A percentile compares a stretch with the other conserved stretches of the same genome.
phyloP scores from a whole-genome alignment of 176 grass and related monocot genomes.

The Stipa capillata region DNA sequence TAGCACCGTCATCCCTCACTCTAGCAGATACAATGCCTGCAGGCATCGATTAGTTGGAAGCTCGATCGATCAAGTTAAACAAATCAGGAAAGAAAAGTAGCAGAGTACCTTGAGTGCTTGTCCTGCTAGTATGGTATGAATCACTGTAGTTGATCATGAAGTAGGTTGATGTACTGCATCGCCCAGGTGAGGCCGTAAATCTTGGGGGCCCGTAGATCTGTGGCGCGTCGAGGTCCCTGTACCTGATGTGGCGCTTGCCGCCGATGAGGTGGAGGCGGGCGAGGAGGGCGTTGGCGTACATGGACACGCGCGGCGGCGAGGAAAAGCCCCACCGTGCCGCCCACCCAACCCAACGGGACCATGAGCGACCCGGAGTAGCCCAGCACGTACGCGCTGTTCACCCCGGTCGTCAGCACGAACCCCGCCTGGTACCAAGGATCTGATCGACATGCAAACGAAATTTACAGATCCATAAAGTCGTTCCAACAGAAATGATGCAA shows the following conservation, averaged over 20 bases:
- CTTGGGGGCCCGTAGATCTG: constrained; percentile 58
- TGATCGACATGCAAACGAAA: not conserved
- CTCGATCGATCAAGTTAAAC: not conserved
- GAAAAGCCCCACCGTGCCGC: constrained; percentile 43
- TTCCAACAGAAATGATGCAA: not conserved
- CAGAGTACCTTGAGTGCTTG: constrained; percentile 72
- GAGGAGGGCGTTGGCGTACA: constrained; percentile 63
- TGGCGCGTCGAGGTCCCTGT: constrained; percentile 68
- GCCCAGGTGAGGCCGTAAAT: constrained; percentile 57
- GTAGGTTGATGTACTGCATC: constrained; percentile 67
- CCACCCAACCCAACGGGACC: constrained; percentile 59
- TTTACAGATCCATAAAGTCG: not conserved
- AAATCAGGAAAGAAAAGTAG: no score
- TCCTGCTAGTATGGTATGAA: constrained; percentile 59
- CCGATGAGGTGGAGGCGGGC: constrained; percentile 56
- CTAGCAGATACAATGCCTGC: constrained; percentile 51
- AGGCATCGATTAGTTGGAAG: not conserved
- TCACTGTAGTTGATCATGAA: constrained; percentile 84
- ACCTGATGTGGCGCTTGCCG: constrained; percentile 69
- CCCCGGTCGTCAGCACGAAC: constrained; percentile 64
- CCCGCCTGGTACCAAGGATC: constrained; percentile 81
- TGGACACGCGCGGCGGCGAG: constrained; percentile 55
- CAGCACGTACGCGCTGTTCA: constrained; percentile 68
- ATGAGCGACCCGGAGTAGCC: constrained; percentile 65
- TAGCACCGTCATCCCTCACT: constrained; percentile 31